Conservation (phyloP, 1,139 yeast species). For the Suhomyces atakaporum region DNA sequence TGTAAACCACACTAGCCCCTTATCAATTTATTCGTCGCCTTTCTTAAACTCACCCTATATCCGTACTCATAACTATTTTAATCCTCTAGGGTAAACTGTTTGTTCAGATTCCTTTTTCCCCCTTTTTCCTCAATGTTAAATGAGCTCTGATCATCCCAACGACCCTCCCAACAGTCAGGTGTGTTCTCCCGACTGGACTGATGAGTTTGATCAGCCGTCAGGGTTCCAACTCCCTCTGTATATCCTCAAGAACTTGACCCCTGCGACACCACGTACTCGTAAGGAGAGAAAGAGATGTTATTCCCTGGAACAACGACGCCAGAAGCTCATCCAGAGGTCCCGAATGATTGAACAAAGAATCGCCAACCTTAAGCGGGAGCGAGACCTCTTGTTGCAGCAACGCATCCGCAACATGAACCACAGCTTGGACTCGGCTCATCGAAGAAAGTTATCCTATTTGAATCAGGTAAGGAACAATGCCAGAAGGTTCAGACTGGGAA, state of each 20-base stretch:
- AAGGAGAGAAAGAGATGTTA: not conserved
- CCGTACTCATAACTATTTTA: no score
- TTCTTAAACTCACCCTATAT: no score
- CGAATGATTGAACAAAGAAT: slow-evolving; percentile 6
- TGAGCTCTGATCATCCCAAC: no score
- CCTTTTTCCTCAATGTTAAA: no score
- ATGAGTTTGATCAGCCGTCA: no score
- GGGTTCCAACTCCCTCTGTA: slow-evolving; percentile 10
- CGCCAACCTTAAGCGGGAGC: slow-evolving; percentile 3
- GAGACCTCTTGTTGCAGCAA: slow-evolving; percentile 2
- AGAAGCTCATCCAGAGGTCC: slow-evolving; percentile 8
- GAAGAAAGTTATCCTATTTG: slow-evolving; percentile 6
- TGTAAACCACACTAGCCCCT: no score
- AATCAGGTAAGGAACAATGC: slow-evolving; percentile 6
- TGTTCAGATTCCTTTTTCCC: no score
- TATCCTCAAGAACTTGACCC: slow-evolving; percentile 14
- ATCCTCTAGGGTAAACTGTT: no score
- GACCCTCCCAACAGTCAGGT: no score
- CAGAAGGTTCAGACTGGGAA: slow-evolving; percentile 1
- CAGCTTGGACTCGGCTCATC: slow-evolving; percentile 4
- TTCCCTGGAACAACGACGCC: slow-evolving; percentile 3
- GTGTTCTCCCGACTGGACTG: no score
- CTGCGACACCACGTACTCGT: slow-evolving; percentile 5
- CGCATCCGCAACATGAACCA: slow-evolving; percentile 4
- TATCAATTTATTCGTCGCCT: no score